Evolutionary conservation across 2,329 filamentous ascomycete genomes (phyloP).

Genomic region (Tolypocladium nubicola): DNA sequence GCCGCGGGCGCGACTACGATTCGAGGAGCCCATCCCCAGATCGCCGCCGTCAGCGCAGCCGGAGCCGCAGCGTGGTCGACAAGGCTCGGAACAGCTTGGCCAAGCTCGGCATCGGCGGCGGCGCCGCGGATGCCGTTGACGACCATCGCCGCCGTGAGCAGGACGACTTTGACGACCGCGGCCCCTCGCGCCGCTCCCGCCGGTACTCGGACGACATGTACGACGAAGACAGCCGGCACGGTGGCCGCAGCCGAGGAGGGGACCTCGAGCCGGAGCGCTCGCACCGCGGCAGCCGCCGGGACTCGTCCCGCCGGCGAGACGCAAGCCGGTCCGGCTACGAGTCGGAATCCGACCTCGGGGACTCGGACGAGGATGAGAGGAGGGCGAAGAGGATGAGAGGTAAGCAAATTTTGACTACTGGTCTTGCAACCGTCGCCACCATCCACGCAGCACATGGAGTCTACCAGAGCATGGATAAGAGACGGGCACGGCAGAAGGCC

Average conservation of each 20-base stretch:
- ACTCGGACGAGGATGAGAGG: slow-evolving; percentile 47
- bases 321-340: slow-evolving; percentile 34
- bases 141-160: slow-evolving; percentile 28
- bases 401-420: slow-evolving; percentile 49
- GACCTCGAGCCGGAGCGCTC: slow-evolving; percentile 39
- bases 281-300: slow-evolving; percentile 27
- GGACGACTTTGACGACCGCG: slow-evolving; percentile 33
- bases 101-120: slow-evolving; percentile 48
- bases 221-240: slow-evolving; percentile 33
- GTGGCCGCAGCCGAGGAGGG: slow-evolving; percentile 22
- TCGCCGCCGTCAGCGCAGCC: slow-evolving; percentile 34
- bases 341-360: slow-evolving; percentile 44
- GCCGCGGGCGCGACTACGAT: slow-evolving; percentile 38
- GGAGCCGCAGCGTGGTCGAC: slow-evolving; percentile 57
- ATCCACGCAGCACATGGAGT: slow-evolving; percentile 50
- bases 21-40: slow-evolving; percentile 32
- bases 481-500: slow-evolving; percentile 39
- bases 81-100: slow-evolving; percentile 49
- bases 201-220: slow-evolving; percentile 34
- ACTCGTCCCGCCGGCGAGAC: slow-evolving; percentile 21
- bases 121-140: slow-evolving; percentile 24
- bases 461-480: slow-evolving; percentile 48
- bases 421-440: slow-evolving; percentile 46
- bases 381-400: slow-evolving; percentile 46
- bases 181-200: slow-evolving; percentile 24